These are phyloP conservation scores for Clitoria ternatea DNA, from an alignment of 306 rosid species.

Conservation along the genomic window DNA sequence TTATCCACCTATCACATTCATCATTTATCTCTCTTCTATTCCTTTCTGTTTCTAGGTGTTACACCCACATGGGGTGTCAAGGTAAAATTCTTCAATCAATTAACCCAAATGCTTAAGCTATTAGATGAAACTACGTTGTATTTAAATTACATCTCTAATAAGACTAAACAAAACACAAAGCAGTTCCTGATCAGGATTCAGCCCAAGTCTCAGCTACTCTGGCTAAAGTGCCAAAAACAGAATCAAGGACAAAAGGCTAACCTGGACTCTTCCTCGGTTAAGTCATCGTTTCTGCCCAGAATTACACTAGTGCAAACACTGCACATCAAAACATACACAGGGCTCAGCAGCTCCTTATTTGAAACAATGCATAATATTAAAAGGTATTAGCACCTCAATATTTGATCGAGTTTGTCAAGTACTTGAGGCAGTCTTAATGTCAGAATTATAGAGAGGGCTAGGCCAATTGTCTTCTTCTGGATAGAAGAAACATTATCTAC, in stretches of 20 bases:
- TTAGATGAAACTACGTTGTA: not conserved
- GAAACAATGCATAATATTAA: conserved; percentile 11
- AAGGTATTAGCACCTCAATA: conserved; percentile 62
- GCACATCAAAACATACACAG: conserved; percentile 24
- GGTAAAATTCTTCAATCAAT: too few species aligned
- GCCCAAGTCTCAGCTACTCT: not conserved
- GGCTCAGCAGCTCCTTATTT: conserved; percentile 15
- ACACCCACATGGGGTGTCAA: too few species aligned
- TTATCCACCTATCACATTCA: too few species aligned
- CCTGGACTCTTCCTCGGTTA: conserved; percentile 82
- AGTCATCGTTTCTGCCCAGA: conserved; percentile 63
- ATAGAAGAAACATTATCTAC: conserved; percentile 81
- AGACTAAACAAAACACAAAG: not conserved
- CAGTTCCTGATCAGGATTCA: not conserved
- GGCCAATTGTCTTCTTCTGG: conserved; percentile 84
- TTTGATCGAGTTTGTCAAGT: conserved; percentile 90
- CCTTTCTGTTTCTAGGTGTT: too few species aligned
- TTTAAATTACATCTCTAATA: not conserved
- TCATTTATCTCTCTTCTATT: too few species aligned
- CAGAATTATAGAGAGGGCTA: conserved; percentile 84
- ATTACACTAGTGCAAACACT: conserved; percentile 94
- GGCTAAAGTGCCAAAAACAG: not conserved
- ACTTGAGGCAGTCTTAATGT: conserved; percentile 90
- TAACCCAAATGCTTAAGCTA: not conserved
- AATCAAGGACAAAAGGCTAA: conserved; percentile 33